Base-by-base conservation (phyloP, 768 basidiomycete species). In the Tylopilus sp. region DNA sequence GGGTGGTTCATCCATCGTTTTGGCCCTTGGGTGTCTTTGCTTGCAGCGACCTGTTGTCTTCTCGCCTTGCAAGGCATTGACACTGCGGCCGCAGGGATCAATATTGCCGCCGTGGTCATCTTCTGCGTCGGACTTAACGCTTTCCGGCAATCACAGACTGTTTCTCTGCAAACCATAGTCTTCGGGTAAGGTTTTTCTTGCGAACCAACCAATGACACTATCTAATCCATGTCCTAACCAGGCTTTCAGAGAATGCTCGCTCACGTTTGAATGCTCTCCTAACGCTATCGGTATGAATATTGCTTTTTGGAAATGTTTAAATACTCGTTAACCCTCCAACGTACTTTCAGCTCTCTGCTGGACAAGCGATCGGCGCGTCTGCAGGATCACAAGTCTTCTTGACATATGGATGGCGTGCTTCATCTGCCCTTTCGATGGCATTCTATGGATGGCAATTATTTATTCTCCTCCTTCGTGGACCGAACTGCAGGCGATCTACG, bases 341-440 rank as follows among this genome's bases (percentile, higher is more conserved):
- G 17, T 9, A 21, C 29, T 26, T n/a, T 21, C 37, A 66, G 65
- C 53, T 66, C 22, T 68, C 65, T 46, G 55, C 54, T 1, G 76
- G 77, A 12, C 76, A 76, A 57, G 72, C 74, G 11, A 67, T 73
- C 22, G 77, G 77, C n/a, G 71, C 75, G 33, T 72, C 74, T 14
- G 71, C 67, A 4, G 69, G 76, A 17, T 72, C 74, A 3, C 54
- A 59, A 17, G 62, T 78, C 13, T 78, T 76, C 62, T 67, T 74
- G 30, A 42, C 56, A 6, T 55, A 66, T 38, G 76, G 77, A n/a
- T 76, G 73, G 73, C 63, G 61, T 34, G 62, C 69, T 6, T 72
- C 67, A 47, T 57, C 64, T 25, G 57, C 51, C 10, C 55, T 72
- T 9, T 71, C 67, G n/a, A 57, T 76, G 38, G 74, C 62, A 2